Percentiles rank a stretch among this genome's conserved stretches.
phyloP scores from a whole-genome alignment of 169 alveolate genomes.

The Cryptosporidium canis region DNA sequence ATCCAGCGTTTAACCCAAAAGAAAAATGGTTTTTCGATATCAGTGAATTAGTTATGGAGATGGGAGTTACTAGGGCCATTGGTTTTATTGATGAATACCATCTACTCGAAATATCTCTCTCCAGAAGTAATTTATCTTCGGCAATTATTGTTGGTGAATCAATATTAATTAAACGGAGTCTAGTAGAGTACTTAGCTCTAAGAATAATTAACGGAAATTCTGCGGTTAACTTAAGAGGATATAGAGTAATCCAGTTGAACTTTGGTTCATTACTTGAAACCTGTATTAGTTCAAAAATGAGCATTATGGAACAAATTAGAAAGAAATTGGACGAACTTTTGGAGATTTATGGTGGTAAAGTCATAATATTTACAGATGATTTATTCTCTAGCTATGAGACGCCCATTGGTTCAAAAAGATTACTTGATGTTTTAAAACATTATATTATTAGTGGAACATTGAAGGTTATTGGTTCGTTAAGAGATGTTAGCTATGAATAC shows the following conservation, averaged over 20 bases:
- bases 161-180: neutral
- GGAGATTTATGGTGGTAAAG: constrained; percentile 2
- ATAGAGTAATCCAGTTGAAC: neutral
- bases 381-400: neutral
- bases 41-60: neutral
- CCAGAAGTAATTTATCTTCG: constrained; percentile 3
- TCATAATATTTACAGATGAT: constrained; percentile 16
- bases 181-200: neutral
- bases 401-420: neutral
- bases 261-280: neutral
- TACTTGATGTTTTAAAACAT: neutral
- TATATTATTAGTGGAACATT: neutral
- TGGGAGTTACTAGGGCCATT: neutral
- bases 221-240: neutral
- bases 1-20: neutral
- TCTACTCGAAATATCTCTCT: constrained; percentile 16
- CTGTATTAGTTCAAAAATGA: neutral
- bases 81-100: constrained; percentile 2
- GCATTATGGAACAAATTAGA: neutral
- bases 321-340: neutral
- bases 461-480: constrained; percentile 9
- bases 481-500: neutral
- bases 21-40: constrained; percentile 4
- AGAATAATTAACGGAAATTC: constrained; percentile 2
- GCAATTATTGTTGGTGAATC: constrained; percentile 29